phyloP scores from a whole-genome alignment of 164 flowering plant genomes.

The Pachysandra terminalis region DNA sequence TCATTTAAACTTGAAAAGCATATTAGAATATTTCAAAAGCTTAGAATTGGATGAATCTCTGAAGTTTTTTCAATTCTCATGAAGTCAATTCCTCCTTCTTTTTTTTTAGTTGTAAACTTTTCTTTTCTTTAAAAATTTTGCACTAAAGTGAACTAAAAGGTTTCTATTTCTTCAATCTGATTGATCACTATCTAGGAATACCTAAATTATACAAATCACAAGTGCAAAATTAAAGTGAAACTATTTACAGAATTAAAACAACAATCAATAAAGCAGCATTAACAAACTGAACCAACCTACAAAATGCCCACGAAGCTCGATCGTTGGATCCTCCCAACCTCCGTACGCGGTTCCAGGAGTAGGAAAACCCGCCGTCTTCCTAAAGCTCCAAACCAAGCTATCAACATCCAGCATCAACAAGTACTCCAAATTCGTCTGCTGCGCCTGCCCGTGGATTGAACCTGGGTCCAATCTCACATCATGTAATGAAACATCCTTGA shows the following conservation, averaged over 20 bases:
- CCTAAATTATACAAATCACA: no score
- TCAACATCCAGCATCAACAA: conserved; percentile 78
- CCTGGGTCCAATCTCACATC: conserved; percentile 64
- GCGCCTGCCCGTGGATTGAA: conserved; percentile 61
- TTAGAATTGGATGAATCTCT: background rate
- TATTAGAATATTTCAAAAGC: background rate
- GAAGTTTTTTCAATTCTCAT: no score
- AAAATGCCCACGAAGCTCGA: conserved; percentile 93
- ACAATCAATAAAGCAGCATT: background rate
- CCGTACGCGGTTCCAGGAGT: conserved; percentile 63
- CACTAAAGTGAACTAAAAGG: no score
- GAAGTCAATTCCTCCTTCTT: no score
- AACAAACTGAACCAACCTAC: conserved; percentile 52
- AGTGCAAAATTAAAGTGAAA: background rate
- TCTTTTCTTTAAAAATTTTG: no score
- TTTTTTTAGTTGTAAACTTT: no score
- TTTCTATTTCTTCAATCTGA: no score
- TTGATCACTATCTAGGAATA: no score
- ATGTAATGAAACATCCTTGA: conserved; percentile 66
- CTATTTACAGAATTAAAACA: no score
- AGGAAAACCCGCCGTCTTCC: conserved; percentile 71
- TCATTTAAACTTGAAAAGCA: background rate
- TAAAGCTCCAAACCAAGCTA: conserved; percentile 80
- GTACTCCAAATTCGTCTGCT: conserved; percentile 89
- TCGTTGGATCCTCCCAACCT: conserved; percentile 74